Conservation (phyloP, 306 rosid species). For the Cucurbita moschata region DNA sequence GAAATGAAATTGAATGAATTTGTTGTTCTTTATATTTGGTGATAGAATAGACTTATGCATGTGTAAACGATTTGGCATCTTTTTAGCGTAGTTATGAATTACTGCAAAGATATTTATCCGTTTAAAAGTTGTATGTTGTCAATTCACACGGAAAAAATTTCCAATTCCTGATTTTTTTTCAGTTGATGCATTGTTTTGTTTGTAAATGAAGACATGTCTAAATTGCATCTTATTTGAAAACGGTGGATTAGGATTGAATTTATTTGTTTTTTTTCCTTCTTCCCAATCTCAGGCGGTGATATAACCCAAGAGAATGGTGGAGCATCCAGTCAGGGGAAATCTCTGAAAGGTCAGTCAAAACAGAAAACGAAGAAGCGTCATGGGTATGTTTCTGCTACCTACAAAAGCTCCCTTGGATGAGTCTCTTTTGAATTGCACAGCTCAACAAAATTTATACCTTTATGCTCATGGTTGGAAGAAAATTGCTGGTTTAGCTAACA, state of each 20-base stretch:
- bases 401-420: background rate
- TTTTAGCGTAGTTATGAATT: background rate
- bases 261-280: background rate
- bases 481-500: background rate
- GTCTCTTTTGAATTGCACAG: slow-evolving; percentile 3
- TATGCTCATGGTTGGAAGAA: background rate
- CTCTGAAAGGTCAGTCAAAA: slow-evolving; percentile 44
- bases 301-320: slow-evolving; percentile 36
- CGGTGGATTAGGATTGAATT: background rate
- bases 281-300: slow-evolving; percentile 33
- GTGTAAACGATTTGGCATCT: background rate
- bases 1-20: background rate
- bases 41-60: background rate
- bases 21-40: background rate
- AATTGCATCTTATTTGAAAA: background rate
- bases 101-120: background rate
- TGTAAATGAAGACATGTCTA: background rate
- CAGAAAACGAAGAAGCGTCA: slow-evolving; percentile 63
- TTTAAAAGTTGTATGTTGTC: background rate
- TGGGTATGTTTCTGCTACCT: slow-evolving; percentile 47
- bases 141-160: background rate
- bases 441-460: background rate
- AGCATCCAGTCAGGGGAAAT: slow-evolving; percentile 46
- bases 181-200: background rate
- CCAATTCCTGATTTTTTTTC: background rate